phyloP scores from a whole-genome alignment of 345 rosid species.

The Adansonia digitata region DNA sequence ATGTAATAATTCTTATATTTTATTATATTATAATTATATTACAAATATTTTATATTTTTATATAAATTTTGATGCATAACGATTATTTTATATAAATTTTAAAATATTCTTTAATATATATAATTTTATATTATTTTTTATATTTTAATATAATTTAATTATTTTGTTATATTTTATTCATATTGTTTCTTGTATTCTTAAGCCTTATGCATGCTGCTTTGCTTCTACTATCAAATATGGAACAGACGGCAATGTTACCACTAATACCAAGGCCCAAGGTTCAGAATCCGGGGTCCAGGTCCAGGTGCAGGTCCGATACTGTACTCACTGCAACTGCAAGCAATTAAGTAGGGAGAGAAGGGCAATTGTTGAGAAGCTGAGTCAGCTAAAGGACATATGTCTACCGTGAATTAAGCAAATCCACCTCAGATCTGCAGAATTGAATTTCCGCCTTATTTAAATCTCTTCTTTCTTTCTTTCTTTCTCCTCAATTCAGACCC shows the following conservation, averaged over 20 bases:
- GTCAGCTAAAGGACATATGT: slow-evolving; percentile 27
- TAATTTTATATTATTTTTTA: no score
- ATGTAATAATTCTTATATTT: no score
- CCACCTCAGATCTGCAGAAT: slow-evolving; percentile 35
- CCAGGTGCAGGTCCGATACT: no score
- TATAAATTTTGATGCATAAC: no score
- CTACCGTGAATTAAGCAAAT: slow-evolving; percentile 11
- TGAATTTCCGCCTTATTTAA: slow-evolving; percentile 18
- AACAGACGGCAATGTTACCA: neutral
- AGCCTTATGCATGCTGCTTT: neutral
- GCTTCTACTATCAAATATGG: neutral
- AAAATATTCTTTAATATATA: no score
- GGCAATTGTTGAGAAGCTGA: slow-evolving; percentile 19
- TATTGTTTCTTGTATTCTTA: no score
- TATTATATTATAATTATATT: no score
- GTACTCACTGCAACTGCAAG: neutral
- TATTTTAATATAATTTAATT: no score
- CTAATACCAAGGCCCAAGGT: neutral
- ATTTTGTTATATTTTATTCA: no score
- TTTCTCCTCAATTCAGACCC: no score
- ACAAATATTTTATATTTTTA: no score
- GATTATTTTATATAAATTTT: no score
- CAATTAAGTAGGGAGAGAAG: neutral
- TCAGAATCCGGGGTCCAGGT: neutral
- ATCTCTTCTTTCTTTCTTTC: slow-evolving; percentile 14